Evolutionary conservation across 139 green algal genomes (phyloP).

Genomic region (Nannochloris sp.): DNA sequence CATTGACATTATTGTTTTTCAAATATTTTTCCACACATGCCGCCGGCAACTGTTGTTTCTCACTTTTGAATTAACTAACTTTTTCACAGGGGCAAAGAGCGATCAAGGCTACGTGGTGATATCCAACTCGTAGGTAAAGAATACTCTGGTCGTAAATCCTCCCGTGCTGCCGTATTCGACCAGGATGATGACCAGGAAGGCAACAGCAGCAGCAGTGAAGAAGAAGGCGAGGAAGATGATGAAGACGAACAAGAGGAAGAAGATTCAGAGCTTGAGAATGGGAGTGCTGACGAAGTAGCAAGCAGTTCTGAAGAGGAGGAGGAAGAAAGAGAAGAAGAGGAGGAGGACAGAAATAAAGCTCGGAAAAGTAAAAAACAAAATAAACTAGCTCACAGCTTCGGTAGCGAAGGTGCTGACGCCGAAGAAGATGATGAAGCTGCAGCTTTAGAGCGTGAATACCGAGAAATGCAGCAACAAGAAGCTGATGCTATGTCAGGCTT

Average conservation of each 20-base stretch:
- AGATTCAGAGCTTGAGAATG: not conserved
- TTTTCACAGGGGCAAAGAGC: conserved; percentile 2
- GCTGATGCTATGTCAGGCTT: conserved; percentile 6
- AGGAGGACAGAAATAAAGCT: not conserved
- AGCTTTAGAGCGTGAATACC: conserved; percentile 44
- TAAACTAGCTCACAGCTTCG: not conserved
- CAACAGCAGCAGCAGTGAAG: not conserved
- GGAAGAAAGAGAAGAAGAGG: not conserved
- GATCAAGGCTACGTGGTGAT: conserved; percentile 8
- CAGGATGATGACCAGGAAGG: not conserved
- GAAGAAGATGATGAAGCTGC: conserved; percentile 26
- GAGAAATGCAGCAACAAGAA: conserved; percentile 24
- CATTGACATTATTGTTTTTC: not conserved
- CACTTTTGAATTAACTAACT: not conserved
- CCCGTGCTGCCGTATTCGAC: conserved; percentile 2
- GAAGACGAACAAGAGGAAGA: not conserved
- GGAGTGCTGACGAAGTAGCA: not conserved
- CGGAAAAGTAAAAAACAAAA: not conserved
- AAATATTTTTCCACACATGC: not conserved
- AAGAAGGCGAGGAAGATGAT: not conserved
- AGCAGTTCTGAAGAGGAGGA: not conserved
- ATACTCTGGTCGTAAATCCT: conserved; percentile 5
- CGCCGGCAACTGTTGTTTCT: not conserved
- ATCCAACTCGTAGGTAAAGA: not conserved
- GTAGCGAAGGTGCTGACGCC: not conserved